Percentiles rank a stretch among this genome's conserved stretches.
Conservation (phyloP, 257 asterid species). For the Cinchona pubescens region DNA sequence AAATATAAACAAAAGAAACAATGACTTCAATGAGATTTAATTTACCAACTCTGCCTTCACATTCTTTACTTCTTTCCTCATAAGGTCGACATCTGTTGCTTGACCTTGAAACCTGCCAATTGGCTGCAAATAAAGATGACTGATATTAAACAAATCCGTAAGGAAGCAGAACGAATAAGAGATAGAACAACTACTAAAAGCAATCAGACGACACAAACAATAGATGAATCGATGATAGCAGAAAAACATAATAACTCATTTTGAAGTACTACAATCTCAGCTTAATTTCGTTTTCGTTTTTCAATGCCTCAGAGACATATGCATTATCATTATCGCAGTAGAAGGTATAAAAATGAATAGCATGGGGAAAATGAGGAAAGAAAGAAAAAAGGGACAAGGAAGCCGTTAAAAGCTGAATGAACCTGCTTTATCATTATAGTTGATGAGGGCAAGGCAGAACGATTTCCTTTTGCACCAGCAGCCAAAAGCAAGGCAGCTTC, state of each 20-base stretch:
- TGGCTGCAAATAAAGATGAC: conserved; percentile 57
- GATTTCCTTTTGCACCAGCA: conserved; percentile 94
- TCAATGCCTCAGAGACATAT: not conserved
- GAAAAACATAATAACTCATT: not conserved
- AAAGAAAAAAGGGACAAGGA: not conserved
- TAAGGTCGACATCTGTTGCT: conserved; percentile 86
- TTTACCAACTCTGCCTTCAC: conserved; percentile 85
- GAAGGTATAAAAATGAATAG: no score
- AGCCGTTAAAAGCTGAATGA: conserved; percentile 1
- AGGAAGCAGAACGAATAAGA: not conserved
- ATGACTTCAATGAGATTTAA: conserved; percentile 16
- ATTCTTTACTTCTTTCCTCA: conserved; percentile 71
- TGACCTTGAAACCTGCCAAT: conserved; percentile 89
- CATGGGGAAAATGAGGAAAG: conserved; percentile 6
- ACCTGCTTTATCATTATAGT: conserved; percentile 97
- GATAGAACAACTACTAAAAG: not conserved
- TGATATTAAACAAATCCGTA: not conserved
- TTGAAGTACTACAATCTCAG: conserved; percentile 2
- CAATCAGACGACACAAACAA: not conserved
- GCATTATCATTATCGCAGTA: not conserved
- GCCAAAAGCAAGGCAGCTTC: conserved; percentile 96
- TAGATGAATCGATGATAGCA: not conserved
- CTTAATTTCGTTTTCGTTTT: not conserved
- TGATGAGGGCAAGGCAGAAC: conserved; percentile 93
- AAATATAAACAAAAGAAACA: not conserved